A percentile compares a stretch with the other conserved stretches of the same genome.
These are phyloP conservation scores for Aspergillus versicolor DNA, from an alignment of 2,329 filamentous ascomycete genomes.

Conservation along the genomic window DNA sequence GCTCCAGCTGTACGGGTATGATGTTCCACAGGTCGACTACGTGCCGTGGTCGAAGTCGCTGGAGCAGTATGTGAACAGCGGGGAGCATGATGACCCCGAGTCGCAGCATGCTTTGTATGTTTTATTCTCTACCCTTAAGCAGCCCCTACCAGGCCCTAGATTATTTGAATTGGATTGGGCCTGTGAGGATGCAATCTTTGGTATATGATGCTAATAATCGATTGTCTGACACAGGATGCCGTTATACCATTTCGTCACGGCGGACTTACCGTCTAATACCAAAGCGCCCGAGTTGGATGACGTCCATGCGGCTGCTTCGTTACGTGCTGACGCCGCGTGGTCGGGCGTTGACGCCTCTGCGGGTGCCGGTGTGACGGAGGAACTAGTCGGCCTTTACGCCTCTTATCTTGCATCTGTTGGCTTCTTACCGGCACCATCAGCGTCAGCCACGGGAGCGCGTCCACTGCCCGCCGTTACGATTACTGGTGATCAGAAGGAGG, in stretches of 20 bases:
- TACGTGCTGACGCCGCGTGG: conserved; percentile 63
- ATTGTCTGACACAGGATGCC: conserved; percentile 51
- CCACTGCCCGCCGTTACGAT: conserved; percentile 48
- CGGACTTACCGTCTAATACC: conserved; percentile 68
- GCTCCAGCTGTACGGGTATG: conserved; percentile 72
- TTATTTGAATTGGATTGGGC: too few relatives aligned
- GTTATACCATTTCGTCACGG: conserved; percentile 70
- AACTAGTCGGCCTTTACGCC: conserved; percentile 64
- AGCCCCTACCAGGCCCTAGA: too few relatives aligned
- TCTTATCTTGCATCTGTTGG: conserved; percentile 62
- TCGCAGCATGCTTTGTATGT: conserved; percentile 64
- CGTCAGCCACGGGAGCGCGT: conserved; percentile 20
- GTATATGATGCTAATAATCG: not conserved
- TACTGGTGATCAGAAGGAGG: conserved; percentile 48
- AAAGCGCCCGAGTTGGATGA: conserved; percentile 75
- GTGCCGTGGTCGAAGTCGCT: conserved; percentile 67
- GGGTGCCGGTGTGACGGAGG: conserved; percentile 57
- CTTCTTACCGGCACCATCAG: conserved; percentile 54
- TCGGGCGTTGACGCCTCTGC: conserved; percentile 58
- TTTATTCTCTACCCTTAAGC: not conserved
- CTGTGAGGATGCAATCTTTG: not conserved
- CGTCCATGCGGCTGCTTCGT: conserved; percentile 62
- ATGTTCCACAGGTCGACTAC: conserved; percentile 66
- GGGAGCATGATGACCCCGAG: conserved; percentile 57
- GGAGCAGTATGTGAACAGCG: conserved; percentile 64